These are phyloP conservation scores for Claviceps maximensis DNA, from an alignment of 2,329 filamentous ascomycete genomes.

Conservation along the genomic window DNA sequence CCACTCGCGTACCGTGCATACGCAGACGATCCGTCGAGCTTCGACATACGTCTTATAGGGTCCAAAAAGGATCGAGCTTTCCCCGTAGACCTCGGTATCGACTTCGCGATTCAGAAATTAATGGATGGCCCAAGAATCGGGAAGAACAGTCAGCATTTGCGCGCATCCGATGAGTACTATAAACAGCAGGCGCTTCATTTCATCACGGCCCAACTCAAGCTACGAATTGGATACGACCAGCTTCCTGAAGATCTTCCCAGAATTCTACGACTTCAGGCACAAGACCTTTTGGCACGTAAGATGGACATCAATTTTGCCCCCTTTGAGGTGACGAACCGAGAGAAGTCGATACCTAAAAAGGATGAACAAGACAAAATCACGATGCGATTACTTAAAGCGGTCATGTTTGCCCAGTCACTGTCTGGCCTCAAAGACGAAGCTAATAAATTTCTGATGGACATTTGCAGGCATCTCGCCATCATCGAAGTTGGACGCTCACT, in stretches of 20 bases:
- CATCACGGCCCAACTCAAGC: constrained; percentile 77
- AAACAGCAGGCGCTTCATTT: constrained; percentile 87
- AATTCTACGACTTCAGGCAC: constrained; percentile 74
- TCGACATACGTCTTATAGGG: constrained; percentile 79
- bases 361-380: constrained; percentile 68
- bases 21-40: constrained; percentile 75
- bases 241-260: constrained; percentile 81
- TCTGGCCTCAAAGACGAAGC: constrained; percentile 69
- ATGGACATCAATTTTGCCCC: constrained; percentile 55
- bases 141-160: constrained; percentile 34
- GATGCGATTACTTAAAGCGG: constrained; percentile 78
- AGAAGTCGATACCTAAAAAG: constrained; percentile 78
- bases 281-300: constrained; percentile 66
- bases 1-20: constrained; percentile 73
- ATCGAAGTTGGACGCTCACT: constrained; percentile 81
- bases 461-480: constrained; percentile 82
- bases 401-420: constrained; percentile 73
- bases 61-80: constrained; percentile 83
- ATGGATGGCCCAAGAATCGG: constrained; percentile 60
- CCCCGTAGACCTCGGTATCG: constrained; percentile 72
- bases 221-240: constrained; percentile 76
- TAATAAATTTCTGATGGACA: constrained; percentile 58
- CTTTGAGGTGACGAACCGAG: constrained; percentile 63
- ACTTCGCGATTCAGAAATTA: constrained; percentile 77
- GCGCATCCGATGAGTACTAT: constrained; percentile 67